Conservation (phyloP, 345 rosid genomes). For the Cardamine occulta region DNA sequence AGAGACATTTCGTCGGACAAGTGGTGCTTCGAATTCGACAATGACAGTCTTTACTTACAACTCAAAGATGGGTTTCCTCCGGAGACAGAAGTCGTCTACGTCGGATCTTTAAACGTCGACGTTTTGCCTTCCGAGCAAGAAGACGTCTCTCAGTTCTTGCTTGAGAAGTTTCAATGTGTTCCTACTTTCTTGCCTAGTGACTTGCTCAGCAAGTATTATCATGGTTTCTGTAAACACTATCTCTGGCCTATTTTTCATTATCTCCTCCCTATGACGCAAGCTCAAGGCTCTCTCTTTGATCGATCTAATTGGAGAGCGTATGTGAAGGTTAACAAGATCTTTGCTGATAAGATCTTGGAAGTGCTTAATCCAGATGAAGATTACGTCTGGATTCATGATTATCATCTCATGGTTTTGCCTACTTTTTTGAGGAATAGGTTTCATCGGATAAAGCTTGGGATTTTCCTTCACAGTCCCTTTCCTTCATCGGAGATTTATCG, state of each 20-base stretch:
- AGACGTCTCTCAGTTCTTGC: constrained; percentile 53
- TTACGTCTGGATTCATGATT: constrained; percentile 84
- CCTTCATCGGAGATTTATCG: constrained; percentile 79
- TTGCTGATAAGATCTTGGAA: constrained; percentile 69
- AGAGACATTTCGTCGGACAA: constrained; percentile 44
- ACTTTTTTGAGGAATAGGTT: constrained; percentile 64
- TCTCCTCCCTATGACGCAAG: constrained; percentile 59
- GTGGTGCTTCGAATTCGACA: constrained; percentile 68
- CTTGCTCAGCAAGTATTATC: constrained; percentile 59
- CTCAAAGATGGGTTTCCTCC: constrained; percentile 68
- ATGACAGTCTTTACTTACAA: constrained; percentile 57
- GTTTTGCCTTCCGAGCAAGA: constrained; percentile 61
- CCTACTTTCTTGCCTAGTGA: constrained; percentile 72
- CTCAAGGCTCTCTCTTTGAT: constrained; percentile 60
- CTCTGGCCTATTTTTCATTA: constrained; percentile 90
- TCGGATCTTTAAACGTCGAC: constrained; percentile 65
- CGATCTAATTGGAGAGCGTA: constrained; percentile 68
- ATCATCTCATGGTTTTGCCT: constrained; percentile 82
- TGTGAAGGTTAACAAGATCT: constrained; percentile 59
- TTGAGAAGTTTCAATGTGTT: constrained; percentile 62
- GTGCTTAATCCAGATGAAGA: constrained; percentile 69
- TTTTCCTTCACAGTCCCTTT: constrained; percentile 72
- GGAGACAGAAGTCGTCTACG: constrained; percentile 60
- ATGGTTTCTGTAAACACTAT: constrained; percentile 87
- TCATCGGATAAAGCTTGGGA: constrained; percentile 63